Evolutionary conservation across 2,329 filamentous ascomycete genomes (phyloP).

Genomic region (Coleophoma cylindrospora): DNA sequence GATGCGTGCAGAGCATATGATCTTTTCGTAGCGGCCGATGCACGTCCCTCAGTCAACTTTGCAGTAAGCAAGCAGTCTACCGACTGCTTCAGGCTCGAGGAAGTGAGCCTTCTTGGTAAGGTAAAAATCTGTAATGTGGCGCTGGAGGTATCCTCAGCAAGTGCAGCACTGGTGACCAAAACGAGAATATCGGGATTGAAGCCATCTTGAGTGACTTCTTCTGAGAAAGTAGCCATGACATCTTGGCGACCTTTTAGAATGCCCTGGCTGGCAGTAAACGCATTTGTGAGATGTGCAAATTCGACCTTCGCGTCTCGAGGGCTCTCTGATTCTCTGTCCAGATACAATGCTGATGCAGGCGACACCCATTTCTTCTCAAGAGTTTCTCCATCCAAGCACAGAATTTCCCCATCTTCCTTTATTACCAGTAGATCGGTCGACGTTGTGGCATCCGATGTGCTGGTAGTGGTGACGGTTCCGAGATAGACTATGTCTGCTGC

Average conservation of each 20-base stretch:
- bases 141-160: constrained; percentile 5
- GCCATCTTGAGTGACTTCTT: constrained; percentile 35
- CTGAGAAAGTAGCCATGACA: constrained; percentile 44
- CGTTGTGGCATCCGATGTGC: constrained; percentile 4
- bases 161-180: constrained; percentile 29
- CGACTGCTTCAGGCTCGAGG: constrained; percentile 16
- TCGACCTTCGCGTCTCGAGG: constrained; percentile 27
- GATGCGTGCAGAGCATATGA: constrained; percentile 55
- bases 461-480: constrained; percentile 22
- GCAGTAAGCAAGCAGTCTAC: constrained; percentile 22
- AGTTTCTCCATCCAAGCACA: constrained; percentile 54
- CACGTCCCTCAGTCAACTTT: constrained; percentile 8
- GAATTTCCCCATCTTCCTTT: constrained; percentile 54
- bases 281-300: constrained; percentile 25
- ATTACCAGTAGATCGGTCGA: constrained; percentile 45
- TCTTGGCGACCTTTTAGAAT: constrained; percentile 46
- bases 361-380: constrained; percentile 43
- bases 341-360: constrained; percentile 27
- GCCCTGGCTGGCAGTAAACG: constrained; percentile 24
- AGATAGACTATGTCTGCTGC: constrained; percentile 36
- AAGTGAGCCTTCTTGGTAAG: constrained; percentile 17
- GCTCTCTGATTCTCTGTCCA: constrained; percentile 28
- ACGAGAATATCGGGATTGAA: constrained; percentile 49
- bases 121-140: constrained; percentile 23
- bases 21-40: constrained; percentile 3